phyloP scores from a whole-genome alignment of 1,139 yeast species.

The Suhomyces terraborum region DNA sequence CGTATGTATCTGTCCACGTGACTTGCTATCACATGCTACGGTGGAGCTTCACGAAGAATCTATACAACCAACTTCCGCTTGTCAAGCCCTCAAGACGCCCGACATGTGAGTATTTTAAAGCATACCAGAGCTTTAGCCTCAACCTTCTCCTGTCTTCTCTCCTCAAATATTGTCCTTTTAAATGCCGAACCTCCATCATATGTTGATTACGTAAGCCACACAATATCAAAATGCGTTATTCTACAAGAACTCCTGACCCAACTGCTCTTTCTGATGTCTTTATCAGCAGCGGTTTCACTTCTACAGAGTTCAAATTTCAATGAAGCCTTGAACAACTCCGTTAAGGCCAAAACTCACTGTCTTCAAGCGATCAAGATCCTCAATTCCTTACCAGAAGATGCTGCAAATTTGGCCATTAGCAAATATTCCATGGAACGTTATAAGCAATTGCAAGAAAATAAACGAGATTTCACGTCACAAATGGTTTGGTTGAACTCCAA shows the following conservation, averaged over 20 bases:
- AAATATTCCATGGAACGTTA: slow-evolving; percentile 23
- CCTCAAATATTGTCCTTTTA: too few relatives aligned
- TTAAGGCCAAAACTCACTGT: slow-evolving; percentile 24
- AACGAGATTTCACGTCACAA: slow-evolving; percentile 25
- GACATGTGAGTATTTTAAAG: too few relatives aligned
- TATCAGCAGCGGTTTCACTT: slow-evolving; percentile 11
- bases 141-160: too few relatives aligned
- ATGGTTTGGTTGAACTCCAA: slow-evolving; percentile 50
- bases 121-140: too few relatives aligned
- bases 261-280: slow-evolving; percentile 2
- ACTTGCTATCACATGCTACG: too few relatives aligned
- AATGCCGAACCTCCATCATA: too few relatives aligned
- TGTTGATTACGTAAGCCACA: neutral
- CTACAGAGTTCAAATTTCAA: slow-evolving; percentile 22
- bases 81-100: too few relatives aligned
- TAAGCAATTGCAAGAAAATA: slow-evolving; percentile 18
- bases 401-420: slow-evolving; percentile 4
- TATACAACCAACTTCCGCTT: too few relatives aligned
- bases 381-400: slow-evolving; percentile 23
- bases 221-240: neutral
- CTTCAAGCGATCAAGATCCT: slow-evolving; percentile 30
- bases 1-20: too few relatives aligned
- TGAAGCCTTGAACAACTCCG: slow-evolving; percentile 18
- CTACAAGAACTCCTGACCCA: neutral
- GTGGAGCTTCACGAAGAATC: too few relatives aligned